Percentiles rank a stretch among this genome's conserved stretches.
Evolutionary conservation across 1,139 yeast species (phyloP).

Genomic region (Nadsonia starkeyi-henricii): DNA sequence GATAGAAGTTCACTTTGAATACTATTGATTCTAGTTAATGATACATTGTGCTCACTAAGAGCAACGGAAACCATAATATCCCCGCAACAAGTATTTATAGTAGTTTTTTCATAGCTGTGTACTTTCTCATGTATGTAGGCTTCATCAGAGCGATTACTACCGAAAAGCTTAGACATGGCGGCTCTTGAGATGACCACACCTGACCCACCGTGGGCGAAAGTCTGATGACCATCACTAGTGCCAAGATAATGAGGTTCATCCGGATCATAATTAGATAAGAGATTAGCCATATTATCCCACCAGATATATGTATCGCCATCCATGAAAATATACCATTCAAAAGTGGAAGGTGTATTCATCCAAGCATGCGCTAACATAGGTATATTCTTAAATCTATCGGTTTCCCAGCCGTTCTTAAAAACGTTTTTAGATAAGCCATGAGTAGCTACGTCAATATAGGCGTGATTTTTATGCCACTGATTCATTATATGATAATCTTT

Average conservation of each 20-base stretch:
- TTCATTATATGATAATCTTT: slow-evolving; percentile 18
- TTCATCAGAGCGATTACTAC: slow-evolving; percentile 7
- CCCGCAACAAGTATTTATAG: slow-evolving; percentile 23
- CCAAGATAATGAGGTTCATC: slow-evolving; percentile 20
- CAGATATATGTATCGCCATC: slow-evolving; percentile 25
- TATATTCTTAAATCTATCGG: slow-evolving; percentile 26
- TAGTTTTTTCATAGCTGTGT: slow-evolving; percentile 15
- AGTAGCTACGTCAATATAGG: slow-evolving; percentile 6
- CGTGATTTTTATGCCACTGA: slow-evolving; percentile 15
- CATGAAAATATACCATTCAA: slow-evolving; percentile 26
- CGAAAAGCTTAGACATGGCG: slow-evolving; percentile 19
- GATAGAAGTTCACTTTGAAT: slow-evolving; percentile 3
- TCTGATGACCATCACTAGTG: slow-evolving; percentile 14
- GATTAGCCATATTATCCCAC: slow-evolving; percentile 17
- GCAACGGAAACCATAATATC: slow-evolving; percentile 23
- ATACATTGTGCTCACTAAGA: slow-evolving; percentile 4
- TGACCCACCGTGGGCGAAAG: slow-evolving; percentile 28
- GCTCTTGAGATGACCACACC: slow-evolving; percentile 24
- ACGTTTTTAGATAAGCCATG: neutral
- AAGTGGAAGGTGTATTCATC: slow-evolving; percentile 14
- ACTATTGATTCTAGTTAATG: slow-evolving; percentile 1
- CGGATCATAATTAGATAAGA: slow-evolving; percentile 16
- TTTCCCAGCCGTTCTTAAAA: slow-evolving; percentile 20
- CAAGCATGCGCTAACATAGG: slow-evolving; percentile 27
- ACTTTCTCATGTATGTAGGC: slow-evolving; percentile 15